These are phyloP conservation scores for Ustilago shanxiensis DNA, from an alignment of 1,284 basidiomycete species.

Conservation along the genomic window DNA sequence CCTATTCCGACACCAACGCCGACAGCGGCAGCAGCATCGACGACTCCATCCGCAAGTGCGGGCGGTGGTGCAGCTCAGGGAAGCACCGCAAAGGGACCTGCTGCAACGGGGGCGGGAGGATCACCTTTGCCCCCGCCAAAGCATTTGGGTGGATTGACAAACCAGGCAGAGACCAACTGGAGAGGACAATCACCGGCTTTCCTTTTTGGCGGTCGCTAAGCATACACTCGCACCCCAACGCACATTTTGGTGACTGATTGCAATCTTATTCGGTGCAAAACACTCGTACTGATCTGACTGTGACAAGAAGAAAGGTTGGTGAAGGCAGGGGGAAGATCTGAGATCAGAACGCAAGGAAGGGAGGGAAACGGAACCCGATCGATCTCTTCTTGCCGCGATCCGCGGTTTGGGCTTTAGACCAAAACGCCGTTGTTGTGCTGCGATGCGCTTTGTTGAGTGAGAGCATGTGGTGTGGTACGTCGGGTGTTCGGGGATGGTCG, in stretches of 20 bases:
- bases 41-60: background rate
- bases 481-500: too few relatives aligned
- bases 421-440: too few relatives aligned
- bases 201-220: constrained; percentile 41
- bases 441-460: too few relatives aligned
- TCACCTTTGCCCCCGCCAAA: constrained; percentile 48
- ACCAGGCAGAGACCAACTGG: constrained; percentile 37
- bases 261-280: too few relatives aligned
- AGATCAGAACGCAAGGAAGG: too few relatives aligned
- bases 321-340: too few relatives aligned
- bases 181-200: constrained; percentile 47
- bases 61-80: background rate
- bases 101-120: constrained; percentile 1
- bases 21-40: background rate
- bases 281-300: background rate
- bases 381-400: too few relatives aligned
- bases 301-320: background rate
- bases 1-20: constrained; percentile 21
- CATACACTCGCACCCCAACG: background rate
- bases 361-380: too few relatives aligned
- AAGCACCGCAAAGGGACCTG: background rate
- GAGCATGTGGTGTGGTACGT: too few relatives aligned
- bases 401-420: too few relatives aligned
- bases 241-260: too few relatives aligned
- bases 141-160: constrained; percentile 34